phyloP scores from a whole-genome alignment of 345 rosid genomes.

The Pistacia integerrima region DNA sequence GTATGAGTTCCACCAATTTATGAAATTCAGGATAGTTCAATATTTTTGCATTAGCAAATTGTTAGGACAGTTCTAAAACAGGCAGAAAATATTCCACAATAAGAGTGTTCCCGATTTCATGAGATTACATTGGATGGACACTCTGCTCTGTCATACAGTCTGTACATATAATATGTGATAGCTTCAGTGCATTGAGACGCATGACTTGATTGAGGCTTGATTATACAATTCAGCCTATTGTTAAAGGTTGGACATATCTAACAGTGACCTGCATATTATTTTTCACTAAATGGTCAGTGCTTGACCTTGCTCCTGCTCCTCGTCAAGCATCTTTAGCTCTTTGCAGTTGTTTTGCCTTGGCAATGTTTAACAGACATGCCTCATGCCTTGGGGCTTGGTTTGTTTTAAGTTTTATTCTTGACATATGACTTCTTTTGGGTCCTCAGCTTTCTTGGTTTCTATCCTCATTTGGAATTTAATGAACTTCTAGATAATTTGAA shows the following conservation, averaged over 20 bases:
- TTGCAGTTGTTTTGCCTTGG: not conserved
- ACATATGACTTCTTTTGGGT: not conserved
- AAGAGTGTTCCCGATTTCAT: not conserved
- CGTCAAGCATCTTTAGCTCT: not conserved
- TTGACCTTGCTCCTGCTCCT: not conserved
- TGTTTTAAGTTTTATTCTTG: slow-evolving; percentile 2
- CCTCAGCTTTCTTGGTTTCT: not conserved
- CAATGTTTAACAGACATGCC: not conserved
- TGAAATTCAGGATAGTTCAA: not conserved
- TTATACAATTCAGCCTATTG: not conserved
- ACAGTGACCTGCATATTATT: not conserved
- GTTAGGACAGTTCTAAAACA: not conserved
- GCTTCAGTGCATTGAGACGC: not conserved
- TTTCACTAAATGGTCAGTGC: not conserved
- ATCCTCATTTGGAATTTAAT: not conserved
- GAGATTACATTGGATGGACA: not conserved
- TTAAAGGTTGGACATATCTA: not conserved
- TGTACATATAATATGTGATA: not conserved
- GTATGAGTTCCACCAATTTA: not conserved
- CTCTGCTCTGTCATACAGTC: slow-evolving; percentile 3
- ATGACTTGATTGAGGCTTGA: not conserved
- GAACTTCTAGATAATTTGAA: not conserved
- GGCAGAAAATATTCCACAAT: not conserved
- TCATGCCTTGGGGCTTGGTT: not conserved
- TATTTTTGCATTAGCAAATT: not conserved